These are phyloP conservation scores for Xylaria sp. DNA, from an alignment of 2,329 filamentous ascomycete species.

Conservation along the genomic window DNA sequence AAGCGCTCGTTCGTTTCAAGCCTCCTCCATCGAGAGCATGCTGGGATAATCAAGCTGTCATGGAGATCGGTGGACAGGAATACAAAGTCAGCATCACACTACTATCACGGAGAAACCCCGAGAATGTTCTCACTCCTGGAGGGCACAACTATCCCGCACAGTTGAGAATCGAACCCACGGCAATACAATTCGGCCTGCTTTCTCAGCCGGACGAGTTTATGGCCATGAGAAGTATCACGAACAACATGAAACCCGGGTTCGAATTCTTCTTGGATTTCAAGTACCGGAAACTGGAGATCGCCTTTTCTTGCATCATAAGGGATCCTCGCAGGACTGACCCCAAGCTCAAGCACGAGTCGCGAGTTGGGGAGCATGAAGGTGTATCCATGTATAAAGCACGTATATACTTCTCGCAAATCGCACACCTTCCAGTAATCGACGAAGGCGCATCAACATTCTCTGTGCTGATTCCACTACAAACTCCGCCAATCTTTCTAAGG, in stretches of 20 bases:
- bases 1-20: slow-evolving; percentile 37
- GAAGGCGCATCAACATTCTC: slow-evolving; percentile 51
- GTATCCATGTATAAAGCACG: slow-evolving; percentile 53
- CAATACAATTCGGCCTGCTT: slow-evolving; percentile 45
- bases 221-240: slow-evolving; percentile 61
- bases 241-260: slow-evolving; percentile 41
- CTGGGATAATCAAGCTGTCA: slow-evolving; percentile 35
- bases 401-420: slow-evolving; percentile 60
- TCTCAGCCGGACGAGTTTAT: slow-evolving; percentile 64
- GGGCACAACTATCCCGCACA: slow-evolving; percentile 32
- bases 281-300: slow-evolving; percentile 54
- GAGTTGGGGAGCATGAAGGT: slow-evolving; percentile 36
- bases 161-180: slow-evolving; percentile 34
- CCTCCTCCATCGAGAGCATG: slow-evolving; percentile 40
- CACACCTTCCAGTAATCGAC: slow-evolving; percentile 55
- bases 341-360: slow-evolving; percentile 32
- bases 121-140: slow-evolving; percentile 26
- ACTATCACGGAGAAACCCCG: slow-evolving; percentile 6
- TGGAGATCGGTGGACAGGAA: slow-evolving; percentile 33
- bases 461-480: slow-evolving; percentile 56
- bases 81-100: slow-evolving; percentile 29
- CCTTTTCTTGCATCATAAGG: slow-evolving; percentile 51
- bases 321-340: slow-evolving; percentile 42
- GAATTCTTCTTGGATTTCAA: slow-evolving; percentile 55
- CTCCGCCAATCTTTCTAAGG: slow-evolving; percentile 62